A percentile compares a stretch with the other conserved stretches of the same genome.
phyloP scores from a whole-genome alignment of 2,329 filamentous ascomycete genomes.

The Aspergillus quadricinctus region DNA sequence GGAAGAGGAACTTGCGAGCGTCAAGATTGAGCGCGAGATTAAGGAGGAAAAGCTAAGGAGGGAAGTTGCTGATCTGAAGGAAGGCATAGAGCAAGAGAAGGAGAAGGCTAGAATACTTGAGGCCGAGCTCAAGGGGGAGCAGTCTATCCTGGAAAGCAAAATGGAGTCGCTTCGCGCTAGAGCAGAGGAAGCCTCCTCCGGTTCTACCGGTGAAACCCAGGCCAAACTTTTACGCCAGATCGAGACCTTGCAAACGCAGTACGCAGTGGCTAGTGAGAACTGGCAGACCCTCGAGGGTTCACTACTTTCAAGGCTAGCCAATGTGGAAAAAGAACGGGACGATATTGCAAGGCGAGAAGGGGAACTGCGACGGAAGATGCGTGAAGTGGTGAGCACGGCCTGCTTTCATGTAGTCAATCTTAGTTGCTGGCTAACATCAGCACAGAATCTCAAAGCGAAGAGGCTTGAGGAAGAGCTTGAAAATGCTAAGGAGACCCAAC shows the following conservation, averaged over 20 bases:
- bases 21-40: conserved; percentile 72
- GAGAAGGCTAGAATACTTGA: conserved; percentile 67
- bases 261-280: conserved; percentile 89
- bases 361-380: conserved; percentile 82
- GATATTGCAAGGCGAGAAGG: conserved; percentile 78
- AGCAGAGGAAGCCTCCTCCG: conserved; percentile 85
- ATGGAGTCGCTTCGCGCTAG: conserved; percentile 79
- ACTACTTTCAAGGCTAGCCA: conserved; percentile 69
- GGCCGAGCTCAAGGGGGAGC: conserved; percentile 75
- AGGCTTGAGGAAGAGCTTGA: conserved; percentile 81
- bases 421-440: conserved; percentile 3
- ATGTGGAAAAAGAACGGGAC: conserved; percentile 84
- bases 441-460: conserved; percentile 61
- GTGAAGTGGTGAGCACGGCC: conserved; percentile 65
- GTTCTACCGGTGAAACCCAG: conserved; percentile 74
- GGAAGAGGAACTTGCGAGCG: conserved; percentile 60
- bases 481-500: conserved; percentile 46
- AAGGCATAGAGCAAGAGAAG: conserved; percentile 67
- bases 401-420: not conserved
- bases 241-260: conserved; percentile 92
- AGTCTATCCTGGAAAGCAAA: conserved; percentile 74
- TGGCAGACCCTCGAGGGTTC: conserved; percentile 96
- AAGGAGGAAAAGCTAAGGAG: conserved; percentile 64
- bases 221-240: conserved; percentile 89
- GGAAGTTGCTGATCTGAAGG: conserved; percentile 67